Conservation (phyloP, 2,329 filamentous ascomycete species). For the Lecanoromycetidae sp. region DNA sequence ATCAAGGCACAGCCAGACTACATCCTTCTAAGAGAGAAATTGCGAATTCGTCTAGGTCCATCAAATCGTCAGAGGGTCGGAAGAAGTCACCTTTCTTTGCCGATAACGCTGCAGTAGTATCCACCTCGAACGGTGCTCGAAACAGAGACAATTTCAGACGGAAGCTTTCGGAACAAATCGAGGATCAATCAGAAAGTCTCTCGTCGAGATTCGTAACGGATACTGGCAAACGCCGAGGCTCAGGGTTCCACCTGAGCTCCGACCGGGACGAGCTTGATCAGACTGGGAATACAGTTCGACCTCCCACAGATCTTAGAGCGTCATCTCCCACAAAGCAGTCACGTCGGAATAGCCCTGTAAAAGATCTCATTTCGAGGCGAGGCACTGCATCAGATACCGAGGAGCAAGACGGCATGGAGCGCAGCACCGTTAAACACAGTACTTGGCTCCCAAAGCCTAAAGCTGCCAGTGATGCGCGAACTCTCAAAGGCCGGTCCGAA, state of each 20-base stretch:
- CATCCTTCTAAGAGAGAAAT: background rate
- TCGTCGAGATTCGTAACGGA: conserved; percentile 3
- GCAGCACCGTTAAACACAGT: conserved; percentile 2
- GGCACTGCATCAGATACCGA: background rate
- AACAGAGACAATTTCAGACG: background rate
- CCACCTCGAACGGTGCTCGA: background rate
- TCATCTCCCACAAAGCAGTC: background rate
- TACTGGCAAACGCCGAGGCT: conserved; percentile 8
- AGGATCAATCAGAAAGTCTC: background rate
- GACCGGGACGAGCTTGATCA: conserved; percentile 12
- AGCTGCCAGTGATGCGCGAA: background rate
- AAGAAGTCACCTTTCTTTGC: background rate
- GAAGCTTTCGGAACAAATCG: background rate
- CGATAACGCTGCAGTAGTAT: too few relatives aligned
- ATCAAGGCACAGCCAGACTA: background rate
- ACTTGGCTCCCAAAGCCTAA: background rate
- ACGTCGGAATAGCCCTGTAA: conserved; percentile 4
- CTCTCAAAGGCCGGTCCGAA: background rate
- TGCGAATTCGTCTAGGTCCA: background rate
- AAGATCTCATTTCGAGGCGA: background rate
- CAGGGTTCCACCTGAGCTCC: background rate
- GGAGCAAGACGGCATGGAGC: background rate
- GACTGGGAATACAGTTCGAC: conserved; percentile 11
- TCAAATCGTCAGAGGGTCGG: background rate
- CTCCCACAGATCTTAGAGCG: background rate